Evolutionary conservation across 768 basidiomycete species (phyloP), one percentile per base, ranked within the genome.

Genomic region (Cystoderma amianthinum): DNA sequence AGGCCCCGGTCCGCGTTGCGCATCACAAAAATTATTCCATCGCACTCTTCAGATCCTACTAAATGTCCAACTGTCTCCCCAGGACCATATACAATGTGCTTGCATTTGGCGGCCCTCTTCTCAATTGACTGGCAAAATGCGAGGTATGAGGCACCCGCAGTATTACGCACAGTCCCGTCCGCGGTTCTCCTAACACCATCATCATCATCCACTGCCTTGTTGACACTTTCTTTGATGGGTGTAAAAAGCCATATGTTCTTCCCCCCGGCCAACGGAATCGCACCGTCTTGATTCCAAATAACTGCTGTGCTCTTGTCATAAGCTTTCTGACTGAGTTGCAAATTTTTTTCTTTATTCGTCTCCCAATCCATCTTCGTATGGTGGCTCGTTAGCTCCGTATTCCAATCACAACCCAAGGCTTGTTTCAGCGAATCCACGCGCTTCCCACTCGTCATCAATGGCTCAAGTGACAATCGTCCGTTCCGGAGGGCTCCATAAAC

Each of bases 191-290:
- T 49, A 20, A 69, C 54, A 4, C 63, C 69, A 24, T 74, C 74
- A 0, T 63, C 64, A 37, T 75, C 76, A 41, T 82, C 82, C 11
- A 84, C 79, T 0, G 79, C 81, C 39, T 58, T 63, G 58, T 83
- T 83, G 24, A 81, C 52, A n/a, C 68, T 66, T 54, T 78, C 74
- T 63, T 67, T 62, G 34, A 56, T 58, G 1, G 83, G 83, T 0
- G 81, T 82, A 50, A 80, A 65, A 21, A 80, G 54, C 13, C 77
- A 42, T 3, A 76, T 56, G 13, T 49, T 30, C 36, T 55, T 50
- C 9, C 25, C 41, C 20, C 38, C 5, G 50, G 55, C 56, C 34
- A 72, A 51, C 1, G 75, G 68, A 3, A 75, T 45, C 4, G 61
- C 53, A 3, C 54, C 36, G 1, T 50, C 54, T 15, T 62, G 56